Conservation (phyloP, 441 rosid genomes). For the Arabidopsis hybrid region DNA sequence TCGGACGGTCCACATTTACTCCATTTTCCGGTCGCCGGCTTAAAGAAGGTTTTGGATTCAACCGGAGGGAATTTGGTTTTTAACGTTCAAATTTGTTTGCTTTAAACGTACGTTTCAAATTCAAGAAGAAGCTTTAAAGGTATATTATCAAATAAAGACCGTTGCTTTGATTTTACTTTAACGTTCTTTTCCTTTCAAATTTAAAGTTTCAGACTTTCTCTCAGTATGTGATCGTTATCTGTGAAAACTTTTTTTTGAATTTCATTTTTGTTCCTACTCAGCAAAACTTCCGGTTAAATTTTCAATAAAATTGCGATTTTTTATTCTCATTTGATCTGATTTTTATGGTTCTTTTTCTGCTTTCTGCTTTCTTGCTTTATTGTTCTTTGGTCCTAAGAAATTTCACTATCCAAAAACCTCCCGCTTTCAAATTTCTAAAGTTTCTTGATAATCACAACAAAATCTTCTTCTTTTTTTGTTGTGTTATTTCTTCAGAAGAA, state of each 20-base stretch:
- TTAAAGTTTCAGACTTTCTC: constrained; percentile 35
- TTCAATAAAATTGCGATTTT: background rate
- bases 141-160: constrained; percentile 35
- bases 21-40: constrained; percentile 14
- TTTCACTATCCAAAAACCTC: constrained; percentile 35
- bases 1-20: constrained; percentile 31
- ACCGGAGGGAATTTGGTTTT: constrained; percentile 22
- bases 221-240: constrained; percentile 11
- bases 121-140: constrained; percentile 40
- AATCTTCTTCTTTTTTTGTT: background rate
- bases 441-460: constrained; percentile 23
- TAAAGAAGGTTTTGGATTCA: constrained; percentile 22
- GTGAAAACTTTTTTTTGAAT: constrained; percentile 13
- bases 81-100: constrained; percentile 30
- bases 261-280: constrained; percentile 9
- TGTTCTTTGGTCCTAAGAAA: constrained; percentile 35
- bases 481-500: constrained; percentile 23
- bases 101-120: constrained; percentile 34
- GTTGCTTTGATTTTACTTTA: constrained; percentile 45
- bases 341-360: background rate
- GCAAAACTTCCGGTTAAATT: background rate
- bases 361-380: constrained; percentile 52
- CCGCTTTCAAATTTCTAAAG: constrained; percentile 35
- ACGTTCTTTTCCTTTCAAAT: constrained; percentile 42
- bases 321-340: background rate